A percentile compares a stretch with the other conserved stretches of the same genome.
Conservation (phyloP, 2,329 filamentous ascomycete species). For the Davidsoniella eucalypti region DNA sequence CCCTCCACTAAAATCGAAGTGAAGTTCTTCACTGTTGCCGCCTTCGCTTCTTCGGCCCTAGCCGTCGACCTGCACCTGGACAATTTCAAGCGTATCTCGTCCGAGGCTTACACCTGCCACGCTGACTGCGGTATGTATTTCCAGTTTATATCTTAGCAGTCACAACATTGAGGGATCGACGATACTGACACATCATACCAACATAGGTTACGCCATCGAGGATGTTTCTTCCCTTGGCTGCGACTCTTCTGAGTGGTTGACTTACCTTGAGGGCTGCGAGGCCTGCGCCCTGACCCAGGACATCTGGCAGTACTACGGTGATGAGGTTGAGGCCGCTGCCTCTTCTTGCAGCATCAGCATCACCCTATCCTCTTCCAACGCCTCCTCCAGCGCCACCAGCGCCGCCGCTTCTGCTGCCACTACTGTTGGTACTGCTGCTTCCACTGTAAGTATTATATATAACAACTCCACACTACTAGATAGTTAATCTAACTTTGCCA, state of each 20-base stretch:
- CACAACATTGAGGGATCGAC: not conserved
- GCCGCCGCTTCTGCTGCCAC: not conserved
- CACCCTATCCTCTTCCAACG: not conserved
- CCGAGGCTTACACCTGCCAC: constrained; percentile 25
- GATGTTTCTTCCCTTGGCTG: constrained; percentile 17
- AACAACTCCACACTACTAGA: not conserved
- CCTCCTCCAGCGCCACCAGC: not conserved
- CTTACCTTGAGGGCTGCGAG: constrained; percentile 27
- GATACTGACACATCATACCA: not conserved
- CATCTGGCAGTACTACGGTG: constrained; percentile 29
- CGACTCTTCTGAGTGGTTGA: constrained; percentile 23
- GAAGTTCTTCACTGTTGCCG: constrained; percentile 1
- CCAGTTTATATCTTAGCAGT: not conserved
- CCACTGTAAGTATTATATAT: constrained; percentile 4
- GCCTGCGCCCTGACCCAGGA: constrained; percentile 26
- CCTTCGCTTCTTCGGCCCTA: constrained; percentile 1
- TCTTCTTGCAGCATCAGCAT: constrained; percentile 19
- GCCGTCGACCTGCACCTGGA: constrained; percentile 6
- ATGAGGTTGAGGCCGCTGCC: constrained; percentile 22
- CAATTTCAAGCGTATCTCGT: constrained; percentile 1
- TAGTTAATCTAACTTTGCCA: not conserved
- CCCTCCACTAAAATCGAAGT: not conserved
- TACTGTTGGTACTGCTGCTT: not conserved
- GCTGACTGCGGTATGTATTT: constrained; percentile 30
- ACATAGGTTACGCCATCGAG: constrained; percentile 19